Base-by-base conservation (phyloP, 1,139 yeast genomes). In the Pichia sp. region DNA sequence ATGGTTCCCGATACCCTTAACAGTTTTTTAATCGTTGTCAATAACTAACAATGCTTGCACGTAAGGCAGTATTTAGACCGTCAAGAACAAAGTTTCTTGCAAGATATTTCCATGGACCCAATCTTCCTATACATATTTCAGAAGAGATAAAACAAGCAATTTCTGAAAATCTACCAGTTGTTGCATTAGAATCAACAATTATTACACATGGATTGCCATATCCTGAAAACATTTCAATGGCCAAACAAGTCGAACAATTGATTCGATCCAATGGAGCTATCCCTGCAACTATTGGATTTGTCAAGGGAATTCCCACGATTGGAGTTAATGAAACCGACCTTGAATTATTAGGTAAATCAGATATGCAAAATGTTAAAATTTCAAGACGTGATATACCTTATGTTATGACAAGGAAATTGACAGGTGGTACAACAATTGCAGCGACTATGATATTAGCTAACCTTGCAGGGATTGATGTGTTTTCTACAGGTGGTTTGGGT, bases 401-500 rank as follows among this genome's bases (percentile, higher is more conserved):
- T 55, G 79, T 83, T 2, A 77, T 87, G 78, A 78, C 90, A 26
- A 67, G 71, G 36, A 66, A 68, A 37, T 62, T 78, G 30, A 70
- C 76, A 45, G 97, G 97, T 4, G 96, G 96, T 2, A 89, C 97
- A 2, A 87, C 97, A 0, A 86, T 87, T 50, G 87, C 96, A 1
- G 82, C 86, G 42, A 87, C 96, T 0, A 86, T 87, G 95, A 83
- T 87, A 16, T 63, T 89, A 16, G 82, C 96, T 0, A 71, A 80
- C 45, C 59, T 67, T 58, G 90, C 90, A 0, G 94, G 95, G 0
- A 85, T 87, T 55, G 74, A 76, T 53, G 89, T 89, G 23, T 89
- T 87, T 70, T 95, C 95, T 1, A 89, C 96, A 2, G 97, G 97
- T 34, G 97, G 97, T 1, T 70, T 87, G 27, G 96, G 97, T 8